Percentiles rank a stretch among this genome's conserved stretches.
phyloP scores from a whole-genome alignment of 2,329 filamentous ascomycete species.

The Alternaria incomplexa region DNA sequence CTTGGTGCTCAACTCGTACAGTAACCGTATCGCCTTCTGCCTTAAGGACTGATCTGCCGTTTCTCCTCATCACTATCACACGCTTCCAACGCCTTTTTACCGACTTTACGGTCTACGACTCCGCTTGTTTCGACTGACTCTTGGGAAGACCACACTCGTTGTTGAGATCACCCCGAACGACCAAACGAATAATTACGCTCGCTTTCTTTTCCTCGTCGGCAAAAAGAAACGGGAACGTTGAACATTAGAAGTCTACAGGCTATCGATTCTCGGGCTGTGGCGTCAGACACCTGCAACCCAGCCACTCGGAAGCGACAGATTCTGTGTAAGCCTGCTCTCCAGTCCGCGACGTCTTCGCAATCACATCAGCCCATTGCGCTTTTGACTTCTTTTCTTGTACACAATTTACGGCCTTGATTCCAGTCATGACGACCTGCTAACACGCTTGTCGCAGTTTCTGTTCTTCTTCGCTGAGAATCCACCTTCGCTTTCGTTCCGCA shows the following conservation, averaged over 20 bases:
- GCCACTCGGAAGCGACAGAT: conserved; percentile 16
- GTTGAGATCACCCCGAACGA: background rate
- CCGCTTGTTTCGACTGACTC: conserved; percentile 1
- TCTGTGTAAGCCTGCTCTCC: conserved; percentile 16
- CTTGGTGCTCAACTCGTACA: background rate
- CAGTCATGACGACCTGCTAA: conserved; percentile 26
- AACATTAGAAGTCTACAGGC: background rate
- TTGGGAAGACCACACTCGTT: background rate
- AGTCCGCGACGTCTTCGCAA: conserved; percentile 6
- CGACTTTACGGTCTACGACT: background rate
- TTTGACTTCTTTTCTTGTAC: conserved; percentile 5
- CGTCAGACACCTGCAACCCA: conserved; percentile 5
- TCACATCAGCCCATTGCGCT: conserved; percentile 4
- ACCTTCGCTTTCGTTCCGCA: conserved; percentile 6
- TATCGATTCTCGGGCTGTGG: conserved; percentile 8
- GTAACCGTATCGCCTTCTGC: conserved; percentile 12
- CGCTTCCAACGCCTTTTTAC: background rate
- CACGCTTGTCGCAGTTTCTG: conserved; percentile 15
- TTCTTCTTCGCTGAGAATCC: conserved; percentile 9
- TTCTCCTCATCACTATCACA: background rate
- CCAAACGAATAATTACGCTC: background rate
- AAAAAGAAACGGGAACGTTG: background rate
- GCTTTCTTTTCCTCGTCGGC: background rate
- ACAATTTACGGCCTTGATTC: conserved; percentile 6
- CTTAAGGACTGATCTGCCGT: conserved; percentile 18